A percentile compares a stretch with the other conserved stretches of the same genome.
Conservation (phyloP, 768 basidiomycete species). For the Suillus fuscotomentosus region DNA sequence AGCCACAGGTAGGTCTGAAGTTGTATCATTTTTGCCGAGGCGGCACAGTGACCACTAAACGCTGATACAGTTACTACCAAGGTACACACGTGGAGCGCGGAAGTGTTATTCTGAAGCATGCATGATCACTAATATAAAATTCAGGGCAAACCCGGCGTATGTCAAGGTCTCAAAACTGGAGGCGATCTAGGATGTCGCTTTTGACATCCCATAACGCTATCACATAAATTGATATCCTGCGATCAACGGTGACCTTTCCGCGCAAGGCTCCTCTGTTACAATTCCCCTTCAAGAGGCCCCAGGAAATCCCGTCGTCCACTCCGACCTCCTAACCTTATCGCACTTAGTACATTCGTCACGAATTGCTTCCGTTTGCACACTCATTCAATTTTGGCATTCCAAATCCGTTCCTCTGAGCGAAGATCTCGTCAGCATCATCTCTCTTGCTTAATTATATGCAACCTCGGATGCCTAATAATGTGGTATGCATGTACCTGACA, state of each 20-base stretch:
- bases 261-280: background rate
- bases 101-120: background rate
- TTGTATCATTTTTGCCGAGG: background rate
- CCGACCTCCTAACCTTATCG: background rate
- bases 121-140: background rate
- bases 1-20: background rate
- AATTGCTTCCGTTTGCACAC: background rate
- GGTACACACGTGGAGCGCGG: background rate
- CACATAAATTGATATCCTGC: background rate
- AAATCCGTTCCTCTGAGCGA: background rate
- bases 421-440: background rate
- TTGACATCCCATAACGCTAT: background rate
- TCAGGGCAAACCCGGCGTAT: background rate
- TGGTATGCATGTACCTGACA: background rate
- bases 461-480: background rate
- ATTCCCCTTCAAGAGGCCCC: background rate
- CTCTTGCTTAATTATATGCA: background rate
- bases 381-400: background rate
- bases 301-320: background rate
- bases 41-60: background rate
- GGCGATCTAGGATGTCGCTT: background rate
- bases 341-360: background rate
- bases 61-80: background rate
- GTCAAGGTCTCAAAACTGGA: background rate
- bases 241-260: background rate